A percentile compares a stretch with the other conserved stretches of the same genome.
phyloP scores from a whole-genome alignment of 371 early-diverging fungal genomes.

The Mucor racemosus region DNA sequence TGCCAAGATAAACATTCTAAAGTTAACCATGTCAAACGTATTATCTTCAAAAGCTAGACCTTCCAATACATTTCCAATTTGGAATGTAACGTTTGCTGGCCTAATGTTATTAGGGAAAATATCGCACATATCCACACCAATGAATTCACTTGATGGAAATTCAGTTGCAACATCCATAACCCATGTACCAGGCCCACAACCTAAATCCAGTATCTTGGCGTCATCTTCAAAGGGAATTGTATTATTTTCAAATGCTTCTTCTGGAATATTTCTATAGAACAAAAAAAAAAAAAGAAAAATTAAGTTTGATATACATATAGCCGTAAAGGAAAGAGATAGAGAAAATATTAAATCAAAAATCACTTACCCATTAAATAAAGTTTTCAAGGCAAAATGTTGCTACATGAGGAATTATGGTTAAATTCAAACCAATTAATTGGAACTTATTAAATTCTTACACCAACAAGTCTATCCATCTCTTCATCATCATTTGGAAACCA shows the following conservation, averaged over 20 bases:
- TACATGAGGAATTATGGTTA: conserved; percentile 8
- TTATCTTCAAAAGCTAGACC: conserved; percentile 60
- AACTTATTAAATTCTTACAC: conserved; percentile 19
- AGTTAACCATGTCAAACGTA: conserved; percentile 62
- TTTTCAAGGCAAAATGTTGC: conserved; percentile 44
- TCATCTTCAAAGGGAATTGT: conserved; percentile 10
- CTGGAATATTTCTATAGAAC: conserved; percentile 22
- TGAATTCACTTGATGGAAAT: conserved; percentile 55
- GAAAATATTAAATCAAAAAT: too few relatives aligned
- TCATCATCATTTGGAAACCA: conserved; percentile 38
- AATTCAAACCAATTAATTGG: background rate
- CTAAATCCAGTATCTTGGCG: conserved; percentile 48
- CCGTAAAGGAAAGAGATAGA: too few relatives aligned
- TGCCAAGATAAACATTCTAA: conserved; percentile 59
- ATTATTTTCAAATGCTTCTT: conserved; percentile 1
- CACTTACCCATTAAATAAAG: conserved; percentile 34
- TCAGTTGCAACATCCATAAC: conserved; percentile 65
- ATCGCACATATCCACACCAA: conserved; percentile 60
- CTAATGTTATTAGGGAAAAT: conserved; percentile 56
- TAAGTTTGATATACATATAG: background rate
- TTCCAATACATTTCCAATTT: conserved; percentile 49
- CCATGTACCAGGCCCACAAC: conserved; percentile 64
- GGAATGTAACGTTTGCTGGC: conserved; percentile 51
- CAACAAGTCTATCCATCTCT: conserved; percentile 33
- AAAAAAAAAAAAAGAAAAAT: background rate